phyloP scores from a whole-genome alignment of 352 stramenopile species.

The Globisporangium solare region DNA sequence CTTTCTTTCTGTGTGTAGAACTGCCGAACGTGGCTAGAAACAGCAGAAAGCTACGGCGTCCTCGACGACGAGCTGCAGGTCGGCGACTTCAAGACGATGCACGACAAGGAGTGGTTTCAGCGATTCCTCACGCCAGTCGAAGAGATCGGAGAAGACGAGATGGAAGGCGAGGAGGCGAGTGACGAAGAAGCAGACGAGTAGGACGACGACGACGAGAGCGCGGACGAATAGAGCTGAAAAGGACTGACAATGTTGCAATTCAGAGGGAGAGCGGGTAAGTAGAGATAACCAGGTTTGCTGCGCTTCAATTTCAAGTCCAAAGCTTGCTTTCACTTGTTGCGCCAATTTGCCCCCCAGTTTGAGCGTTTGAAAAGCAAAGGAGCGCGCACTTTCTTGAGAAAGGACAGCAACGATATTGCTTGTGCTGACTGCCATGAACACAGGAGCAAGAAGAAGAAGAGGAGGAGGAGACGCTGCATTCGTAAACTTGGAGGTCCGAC shows the following conservation, averaged over 20 bases:
- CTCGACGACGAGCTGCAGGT: constrained; percentile 73
- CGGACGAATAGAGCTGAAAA: background rate
- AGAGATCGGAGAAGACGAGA: constrained; percentile 20
- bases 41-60: constrained; percentile 70
- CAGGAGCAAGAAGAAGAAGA: background rate
- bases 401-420: background rate
- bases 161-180: constrained; percentile 5
- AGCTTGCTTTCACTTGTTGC: too few relatives aligned
- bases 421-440: background rate
- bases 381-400: background rate
- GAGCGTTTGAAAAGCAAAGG: background rate
- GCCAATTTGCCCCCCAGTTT: too few relatives aligned
- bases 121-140: constrained; percentile 43
- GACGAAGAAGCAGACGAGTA: background rate
- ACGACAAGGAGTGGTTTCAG: constrained; percentile 50
- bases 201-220: constrained; percentile 5
- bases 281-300: too few relatives aligned
- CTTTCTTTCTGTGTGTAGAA: constrained; percentile 34
- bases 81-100: constrained; percentile 49
- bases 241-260: background rate
- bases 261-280: too few relatives aligned
- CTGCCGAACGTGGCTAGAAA: constrained; percentile 73
- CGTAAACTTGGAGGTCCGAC: background rate
- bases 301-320: background rate
- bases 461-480: background rate